Base-by-base conservation (phyloP, 345 rosid species). In the Carallia brachiata region DNA sequence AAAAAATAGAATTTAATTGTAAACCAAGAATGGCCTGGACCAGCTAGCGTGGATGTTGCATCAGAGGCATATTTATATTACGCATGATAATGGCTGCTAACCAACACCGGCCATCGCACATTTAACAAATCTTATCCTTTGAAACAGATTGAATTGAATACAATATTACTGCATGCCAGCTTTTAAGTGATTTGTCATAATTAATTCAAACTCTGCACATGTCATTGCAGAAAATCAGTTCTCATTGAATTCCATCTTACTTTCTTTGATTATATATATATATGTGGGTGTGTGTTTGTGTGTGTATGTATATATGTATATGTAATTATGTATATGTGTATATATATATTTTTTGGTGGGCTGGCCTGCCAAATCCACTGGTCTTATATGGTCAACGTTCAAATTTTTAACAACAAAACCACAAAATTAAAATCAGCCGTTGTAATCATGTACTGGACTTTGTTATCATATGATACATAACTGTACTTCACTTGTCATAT, bases 121-220 rank as follows among this genome's bases (percentile, higher is more conserved):
- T 67, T 71, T 71, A 71, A 50, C 65, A 18, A 54, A 66, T 36
- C 76, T 65, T 75, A 59, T 65, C 74, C 64, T 48, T 28, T 31
- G 57, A 65, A 55, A 61, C 72, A 34, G 52, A 19, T 15, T 73
- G 72, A 50, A 69, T 69, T 76, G 19, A 73, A 69, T 76, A 44
- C 63, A 32, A 8, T 65, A 23, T 23, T 23, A 44, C 50, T 44
- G 34, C 34, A 32, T 32, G 63, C 32, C 74, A 63, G 73, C 63
- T 78, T 64, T 61, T 31, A 69, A 74, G 53, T 70, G 65, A 65
- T 70, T 61, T 60, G 27, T 62, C 15, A 59, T 48, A 16, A 34
- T 39, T 48, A 16, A 34, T 39, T 65, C 30, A 15, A 58, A 53
- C 30, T 47, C 62, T 56, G 52, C 61, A 31, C 62, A 32, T 64